Conservation (phyloP, 83 land plant genomes). For the Thuja plicata region DNA sequence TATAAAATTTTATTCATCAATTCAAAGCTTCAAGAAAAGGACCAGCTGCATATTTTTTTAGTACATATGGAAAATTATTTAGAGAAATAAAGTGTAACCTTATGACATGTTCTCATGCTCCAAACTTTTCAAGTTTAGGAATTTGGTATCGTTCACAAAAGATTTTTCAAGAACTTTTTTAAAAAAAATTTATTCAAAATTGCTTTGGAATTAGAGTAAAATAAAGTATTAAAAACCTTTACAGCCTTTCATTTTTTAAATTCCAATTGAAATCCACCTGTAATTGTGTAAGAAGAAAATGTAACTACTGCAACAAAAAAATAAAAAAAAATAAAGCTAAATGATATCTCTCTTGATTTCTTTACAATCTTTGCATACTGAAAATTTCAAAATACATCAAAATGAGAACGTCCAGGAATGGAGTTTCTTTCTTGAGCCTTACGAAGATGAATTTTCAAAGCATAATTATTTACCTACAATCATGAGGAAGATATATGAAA, state of each 20-base stretch:
- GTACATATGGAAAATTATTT: neutral
- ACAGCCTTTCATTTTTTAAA: neutral
- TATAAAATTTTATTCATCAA: neutral
- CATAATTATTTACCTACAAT: constrained; percentile 87
- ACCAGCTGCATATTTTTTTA: neutral
- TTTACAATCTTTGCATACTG: neutral
- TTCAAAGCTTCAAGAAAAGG: neutral
- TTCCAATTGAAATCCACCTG: neutral
- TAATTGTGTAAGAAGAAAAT: neutral
- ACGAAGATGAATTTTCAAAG: constrained; percentile 74
- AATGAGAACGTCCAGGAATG: constrained; percentile 75
- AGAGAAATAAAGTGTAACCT: neutral
- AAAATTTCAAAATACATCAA: constrained; percentile 62
- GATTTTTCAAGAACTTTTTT: neutral
- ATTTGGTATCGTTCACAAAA: neutral
- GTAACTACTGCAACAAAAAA: neutral
- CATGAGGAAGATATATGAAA: too few species aligned
- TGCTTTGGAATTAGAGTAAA: neutral
- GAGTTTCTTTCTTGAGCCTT: constrained; percentile 76
- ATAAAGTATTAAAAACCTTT: neutral
- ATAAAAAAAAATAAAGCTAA: neutral
- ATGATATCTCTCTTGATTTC: neutral
- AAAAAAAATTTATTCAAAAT: neutral
- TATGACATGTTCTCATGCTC: neutral
- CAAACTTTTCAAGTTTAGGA: neutral